A percentile compares a stretch with the other conserved stretches of the same genome.
Evolutionary conservation across 2,329 filamentous ascomycete species (phyloP).

Genomic region (Fusarium haematococcum): DNA sequence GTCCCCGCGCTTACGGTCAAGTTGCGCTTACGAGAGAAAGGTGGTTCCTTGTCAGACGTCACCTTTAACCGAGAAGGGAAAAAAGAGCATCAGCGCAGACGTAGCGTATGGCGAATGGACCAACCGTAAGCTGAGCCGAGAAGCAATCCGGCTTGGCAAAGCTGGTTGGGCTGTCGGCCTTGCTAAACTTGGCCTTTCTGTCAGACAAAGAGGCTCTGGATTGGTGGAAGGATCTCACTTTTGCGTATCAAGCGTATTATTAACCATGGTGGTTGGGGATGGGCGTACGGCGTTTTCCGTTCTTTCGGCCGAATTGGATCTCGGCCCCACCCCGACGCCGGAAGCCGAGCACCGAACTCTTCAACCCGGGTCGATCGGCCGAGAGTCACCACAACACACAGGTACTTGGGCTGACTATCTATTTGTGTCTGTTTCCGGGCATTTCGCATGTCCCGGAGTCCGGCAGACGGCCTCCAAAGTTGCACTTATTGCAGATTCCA

Average conservation of each 20-base stretch:
- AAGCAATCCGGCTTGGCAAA: neutral
- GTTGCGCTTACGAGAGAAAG: neutral
- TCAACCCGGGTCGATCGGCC: neutral
- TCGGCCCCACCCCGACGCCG: neutral
- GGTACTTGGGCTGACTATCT: neutral
- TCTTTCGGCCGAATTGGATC: neutral
- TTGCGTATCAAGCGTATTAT: neutral
- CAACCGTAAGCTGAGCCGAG: neutral
- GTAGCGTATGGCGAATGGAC: neutral
- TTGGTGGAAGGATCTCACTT: neutral
- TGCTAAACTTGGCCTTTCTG: neutral
- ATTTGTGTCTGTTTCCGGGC: neutral
- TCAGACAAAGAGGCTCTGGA: neutral
- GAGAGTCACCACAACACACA: neutral
- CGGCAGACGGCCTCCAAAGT: neutral
- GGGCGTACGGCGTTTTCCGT: neutral
- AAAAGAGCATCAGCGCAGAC: neutral
- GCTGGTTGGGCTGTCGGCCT: neutral
- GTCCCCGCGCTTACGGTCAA: neutral
- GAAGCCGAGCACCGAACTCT: neutral
- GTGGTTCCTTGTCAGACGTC: neutral
- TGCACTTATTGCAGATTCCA: neutral
- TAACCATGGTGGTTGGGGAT: neutral
- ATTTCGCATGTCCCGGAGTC: neutral
- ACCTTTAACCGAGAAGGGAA: neutral